phyloP scores from a whole-genome alignment of 1,284 basidiomycete species.

The Trichosporon faecale region DNA sequence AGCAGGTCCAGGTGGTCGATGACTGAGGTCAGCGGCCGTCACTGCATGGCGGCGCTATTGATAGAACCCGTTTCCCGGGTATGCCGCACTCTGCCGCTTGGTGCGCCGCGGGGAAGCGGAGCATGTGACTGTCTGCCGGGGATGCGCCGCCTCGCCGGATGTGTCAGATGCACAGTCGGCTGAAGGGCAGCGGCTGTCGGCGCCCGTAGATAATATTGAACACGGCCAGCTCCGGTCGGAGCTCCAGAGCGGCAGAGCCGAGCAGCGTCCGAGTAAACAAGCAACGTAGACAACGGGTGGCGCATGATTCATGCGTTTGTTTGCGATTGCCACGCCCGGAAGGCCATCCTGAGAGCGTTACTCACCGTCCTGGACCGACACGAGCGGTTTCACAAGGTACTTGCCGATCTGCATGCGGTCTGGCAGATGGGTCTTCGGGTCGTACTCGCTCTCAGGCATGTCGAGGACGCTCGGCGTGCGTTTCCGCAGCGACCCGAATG shows the following conservation, averaged over 20 bases:
- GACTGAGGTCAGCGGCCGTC: constrained; percentile 15
- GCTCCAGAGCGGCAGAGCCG: no score
- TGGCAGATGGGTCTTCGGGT: constrained; percentile 26
- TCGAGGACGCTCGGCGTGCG: constrained; percentile 25
- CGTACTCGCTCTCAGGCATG: constrained; percentile 26
- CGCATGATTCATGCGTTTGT: no score
- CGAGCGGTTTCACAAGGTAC: constrained; percentile 18
- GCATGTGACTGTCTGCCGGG: no score
- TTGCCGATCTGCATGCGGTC: constrained; percentile 23
- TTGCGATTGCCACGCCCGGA: not conserved
- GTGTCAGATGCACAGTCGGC: no score
- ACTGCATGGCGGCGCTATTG: no score
- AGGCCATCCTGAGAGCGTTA: not conserved
- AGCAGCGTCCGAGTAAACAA: not conserved
- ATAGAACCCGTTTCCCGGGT: no score
- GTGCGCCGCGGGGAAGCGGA: no score
- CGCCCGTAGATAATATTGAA: no score
- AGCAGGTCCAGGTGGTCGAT: constrained; percentile 31
- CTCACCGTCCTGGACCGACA: constrained; percentile 19
- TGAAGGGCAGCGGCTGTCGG: no score
- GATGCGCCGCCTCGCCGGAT: no score
- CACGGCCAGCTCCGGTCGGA: no score
- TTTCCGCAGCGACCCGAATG: not conserved
- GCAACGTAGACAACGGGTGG: not conserved
- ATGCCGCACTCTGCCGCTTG: no score